Percentiles rank a stretch among this genome's conserved stretches.
Conservation (phyloP, 352 stramenopile species). For the Phytophthora litchii region DNA sequence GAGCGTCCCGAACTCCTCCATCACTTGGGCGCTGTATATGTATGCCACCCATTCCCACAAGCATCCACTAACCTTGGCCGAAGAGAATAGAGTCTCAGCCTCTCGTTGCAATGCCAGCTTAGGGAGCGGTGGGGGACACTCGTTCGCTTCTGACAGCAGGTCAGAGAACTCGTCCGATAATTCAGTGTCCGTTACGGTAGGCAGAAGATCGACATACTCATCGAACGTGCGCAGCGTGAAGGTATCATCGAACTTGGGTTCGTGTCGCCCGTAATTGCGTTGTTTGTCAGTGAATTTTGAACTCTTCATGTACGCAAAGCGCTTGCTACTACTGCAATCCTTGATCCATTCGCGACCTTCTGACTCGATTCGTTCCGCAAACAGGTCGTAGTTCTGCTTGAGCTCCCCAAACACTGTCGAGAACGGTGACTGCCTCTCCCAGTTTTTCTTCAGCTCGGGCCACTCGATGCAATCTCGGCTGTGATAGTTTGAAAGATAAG, state of each 20-base stretch:
- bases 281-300: constrained; percentile 29
- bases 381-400: constrained; percentile 34
- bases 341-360: constrained; percentile 30
- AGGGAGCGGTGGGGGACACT: constrained; percentile 8
- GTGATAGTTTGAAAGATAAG: constrained; percentile 34
- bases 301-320: constrained; percentile 38
- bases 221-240: constrained; percentile 36
- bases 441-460: constrained; percentile 41
- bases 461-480: constrained; percentile 25
- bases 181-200: constrained; percentile 1
- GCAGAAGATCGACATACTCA: constrained; percentile 33
- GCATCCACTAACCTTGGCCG: constrained; percentile 8
- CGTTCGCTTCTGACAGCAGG: constrained; percentile 22
- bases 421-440: constrained; percentile 48
- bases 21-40: constrained; percentile 46
- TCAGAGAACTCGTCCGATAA: constrained; percentile 28
- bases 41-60: constrained; percentile 51
- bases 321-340: constrained; percentile 2
- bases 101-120: constrained; percentile 13
- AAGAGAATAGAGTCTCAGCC: constrained; percentile 9
- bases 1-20: constrained; percentile 50
- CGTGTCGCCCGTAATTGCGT: constrained; percentile 19
- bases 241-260: constrained; percentile 31
- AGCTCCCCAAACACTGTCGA: constrained; percentile 30
- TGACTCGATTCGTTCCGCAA: constrained; percentile 30